Percentiles rank a stretch among this genome's conserved stretches.
phyloP scores from a whole-genome alignment of 2,329 filamentous ascomycete genomes.

The Lasiodiplodia sp. region DNA sequence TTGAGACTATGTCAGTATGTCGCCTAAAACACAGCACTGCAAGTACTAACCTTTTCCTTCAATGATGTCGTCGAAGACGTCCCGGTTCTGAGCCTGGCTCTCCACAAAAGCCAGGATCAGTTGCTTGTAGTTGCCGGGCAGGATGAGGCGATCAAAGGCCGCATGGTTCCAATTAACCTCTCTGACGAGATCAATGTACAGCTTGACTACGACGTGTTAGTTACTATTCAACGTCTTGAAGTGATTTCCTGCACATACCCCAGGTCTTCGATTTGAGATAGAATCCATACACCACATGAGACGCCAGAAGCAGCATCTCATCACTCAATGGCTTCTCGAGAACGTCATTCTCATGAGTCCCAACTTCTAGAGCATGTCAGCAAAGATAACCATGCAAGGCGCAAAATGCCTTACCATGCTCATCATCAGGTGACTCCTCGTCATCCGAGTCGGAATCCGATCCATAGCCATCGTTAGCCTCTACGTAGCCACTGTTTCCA shows the following conservation, averaged over 20 bases:
- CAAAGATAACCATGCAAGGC: no score
- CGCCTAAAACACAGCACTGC: no score
- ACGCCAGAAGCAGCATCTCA: slow-evolving; percentile 36
- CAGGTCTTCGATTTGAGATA: slow-evolving; percentile 43
- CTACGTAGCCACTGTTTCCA: no score
- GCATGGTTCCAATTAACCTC: slow-evolving; percentile 41
- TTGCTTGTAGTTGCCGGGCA: slow-evolving; percentile 40
- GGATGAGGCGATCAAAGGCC: slow-evolving; percentile 42
- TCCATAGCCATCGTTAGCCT: not conserved
- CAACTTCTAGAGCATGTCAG: not conserved
- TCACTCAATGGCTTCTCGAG: slow-evolving; percentile 31
- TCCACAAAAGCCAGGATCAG: slow-evolving; percentile 39
- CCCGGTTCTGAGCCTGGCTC: slow-evolving; percentile 34
- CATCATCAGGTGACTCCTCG: not conserved
- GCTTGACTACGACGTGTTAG: not conserved
- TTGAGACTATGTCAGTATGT: not conserved
- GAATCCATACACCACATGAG: slow-evolving; percentile 40
- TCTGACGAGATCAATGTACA: slow-evolving; percentile 36
- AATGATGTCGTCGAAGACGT: slow-evolving; percentile 41
- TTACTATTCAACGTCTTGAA: accelerated
- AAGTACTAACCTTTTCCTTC: slow-evolving; percentile 39
- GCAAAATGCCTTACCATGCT: not conserved
- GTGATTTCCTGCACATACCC: slow-evolving; percentile 31
- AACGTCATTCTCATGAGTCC: not conserved
- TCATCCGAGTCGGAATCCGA: not conserved